Evolutionary conservation across 495 filamentous ascomycete genomes (phyloP), one percentile per base, ranked within the genome.

Genomic region (Penicillium alfredii): DNA sequence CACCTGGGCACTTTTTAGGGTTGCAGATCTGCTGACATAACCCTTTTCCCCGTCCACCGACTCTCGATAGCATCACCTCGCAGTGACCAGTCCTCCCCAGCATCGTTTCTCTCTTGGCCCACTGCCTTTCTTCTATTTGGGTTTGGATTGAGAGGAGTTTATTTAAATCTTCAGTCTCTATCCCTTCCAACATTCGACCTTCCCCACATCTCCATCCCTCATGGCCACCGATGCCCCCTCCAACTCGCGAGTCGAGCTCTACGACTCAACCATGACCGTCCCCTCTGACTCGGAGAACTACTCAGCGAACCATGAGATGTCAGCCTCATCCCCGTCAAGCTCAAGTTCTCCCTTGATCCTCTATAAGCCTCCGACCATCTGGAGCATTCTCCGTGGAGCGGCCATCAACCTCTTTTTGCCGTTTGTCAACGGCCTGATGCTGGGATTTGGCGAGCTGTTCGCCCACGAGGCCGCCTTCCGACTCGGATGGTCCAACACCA

Each of bases 381-480:
- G 84, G 84, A 76, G 84, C 18, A 55, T 99, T 24, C 33, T 96
- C 32, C 80, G 90, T 21, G 87, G 92, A 6, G 87, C 88, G 5
- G 88, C 88, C 4, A 97, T 99, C 63, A 99, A 99, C 58, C 68
- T 99, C 6, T 41, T 99, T 0, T 68, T 99, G 3, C 92, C 92
- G 0, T 99, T 99, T 44, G 78, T 99, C 49, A 99, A 99, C 62
- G 92, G 92, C 13, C 72, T 99, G 64, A 99, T 99, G 92, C 66
- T 99, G 36, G 92, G 92, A 4, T 94, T 99, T 53, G 92, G 92
- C 14, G 92, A 99, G 64, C 67, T 99, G 23, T 82, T 97, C 56
- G 92, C 92, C 35, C 89, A 99, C 56, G 92, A 99, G 65, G 77
- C 84, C 8, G 92, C 92, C 8, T 98, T 89, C 54, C 72, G 88